Base-by-base conservation (phyloP, 2,329 filamentous ascomycete genomes). In the Colletotrichum spaethianum region DNA sequence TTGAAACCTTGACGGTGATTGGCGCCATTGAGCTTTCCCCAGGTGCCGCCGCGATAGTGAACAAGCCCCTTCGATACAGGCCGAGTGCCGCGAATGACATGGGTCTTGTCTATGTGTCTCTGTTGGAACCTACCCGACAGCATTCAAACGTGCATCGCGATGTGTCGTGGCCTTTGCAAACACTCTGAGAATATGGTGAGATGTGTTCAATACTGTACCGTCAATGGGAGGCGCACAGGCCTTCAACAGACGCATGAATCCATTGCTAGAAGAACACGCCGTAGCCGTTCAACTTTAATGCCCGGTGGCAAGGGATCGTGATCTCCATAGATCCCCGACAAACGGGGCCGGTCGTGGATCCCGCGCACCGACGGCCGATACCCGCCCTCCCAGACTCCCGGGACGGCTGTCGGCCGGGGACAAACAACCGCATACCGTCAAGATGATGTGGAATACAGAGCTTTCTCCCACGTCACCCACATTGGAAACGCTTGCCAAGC, bases 321-420 rank as follows among this genome's bases (percentile, higher is more conserved):
- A 38, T 36, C 65, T 18, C 57, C 64, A 63, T 59, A 20, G 23
- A 46, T 69, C 52, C 57, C 69, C 65, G 59, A 69, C 65, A 69
- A 55, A 69, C 59, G 69, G 65, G 65, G 65, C 69, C 65, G 69
- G 20, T 44, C 64, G 64, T 63, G 46, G 53, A 69, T 59, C 69
- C 59, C 66, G 44, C 44, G 2, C 60, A 16, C 60, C 44, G 44
- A 42, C 48, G 9, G 36, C 69, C 69, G 69, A 72, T 33, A 72
- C 31, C 69, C 69, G 69, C 59, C 16, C 11, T 18, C 46, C 36
- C 42, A 28, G 6, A n/a, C 59, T 9, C 23, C 69, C 59, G 69
- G 59, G 55, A 48, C 69, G 69, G 69, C 69, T 72, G 31, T 72
- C 69, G 69, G 69, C 42, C 31, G 23, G 31, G 28, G 36, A 56